Evolutionary conservation across 2,329 filamentous ascomycete genomes (phyloP).

Genomic region (Plenodomus tracheiphilus): DNA sequence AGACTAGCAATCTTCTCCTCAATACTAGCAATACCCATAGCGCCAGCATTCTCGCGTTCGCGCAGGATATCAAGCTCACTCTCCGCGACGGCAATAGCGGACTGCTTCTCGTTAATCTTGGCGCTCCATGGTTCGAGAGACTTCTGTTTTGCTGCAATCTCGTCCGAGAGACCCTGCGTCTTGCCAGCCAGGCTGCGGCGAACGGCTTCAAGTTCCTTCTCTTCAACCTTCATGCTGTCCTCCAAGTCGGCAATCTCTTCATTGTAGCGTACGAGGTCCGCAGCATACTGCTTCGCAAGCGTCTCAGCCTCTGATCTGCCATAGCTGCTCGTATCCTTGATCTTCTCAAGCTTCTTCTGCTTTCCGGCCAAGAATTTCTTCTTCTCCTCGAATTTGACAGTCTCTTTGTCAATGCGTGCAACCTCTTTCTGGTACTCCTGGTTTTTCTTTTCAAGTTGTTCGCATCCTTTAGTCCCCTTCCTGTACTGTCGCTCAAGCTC

Average conservation of each 20-base stretch:
- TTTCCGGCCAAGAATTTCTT: constrained; percentile 90
- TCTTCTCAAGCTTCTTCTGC: constrained; percentile 92
- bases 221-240: constrained; percentile 73
- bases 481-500: constrained; percentile 83
- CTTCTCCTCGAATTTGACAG: constrained; percentile 97
- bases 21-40: constrained; percentile 80
- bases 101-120: constrained; percentile 96
- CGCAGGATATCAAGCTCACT: constrained; percentile 90
- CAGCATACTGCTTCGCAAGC: constrained; percentile 74
- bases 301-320: constrained; percentile 74
- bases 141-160: constrained; percentile 91
- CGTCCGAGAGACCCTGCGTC: constrained; percentile 89
- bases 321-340: constrained; percentile 75
- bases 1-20: constrained; percentile 77
- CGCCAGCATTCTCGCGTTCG: constrained; percentile 86
- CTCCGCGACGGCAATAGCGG: constrained; percentile 88
- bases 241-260: constrained; percentile 79
- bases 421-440: constrained; percentile 83
- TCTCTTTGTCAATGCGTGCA: constrained; percentile 92
- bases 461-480: constrained; percentile 79
- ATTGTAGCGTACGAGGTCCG: constrained; percentile 76
- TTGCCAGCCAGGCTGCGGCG: constrained; percentile 90
- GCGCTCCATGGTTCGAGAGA: constrained; percentile 94
- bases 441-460: constrained; percentile 77
- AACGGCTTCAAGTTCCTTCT: constrained; percentile 79